phyloP scores from a whole-genome alignment of 2,329 filamentous ascomycete species.

The Exophiala viscosa region DNA sequence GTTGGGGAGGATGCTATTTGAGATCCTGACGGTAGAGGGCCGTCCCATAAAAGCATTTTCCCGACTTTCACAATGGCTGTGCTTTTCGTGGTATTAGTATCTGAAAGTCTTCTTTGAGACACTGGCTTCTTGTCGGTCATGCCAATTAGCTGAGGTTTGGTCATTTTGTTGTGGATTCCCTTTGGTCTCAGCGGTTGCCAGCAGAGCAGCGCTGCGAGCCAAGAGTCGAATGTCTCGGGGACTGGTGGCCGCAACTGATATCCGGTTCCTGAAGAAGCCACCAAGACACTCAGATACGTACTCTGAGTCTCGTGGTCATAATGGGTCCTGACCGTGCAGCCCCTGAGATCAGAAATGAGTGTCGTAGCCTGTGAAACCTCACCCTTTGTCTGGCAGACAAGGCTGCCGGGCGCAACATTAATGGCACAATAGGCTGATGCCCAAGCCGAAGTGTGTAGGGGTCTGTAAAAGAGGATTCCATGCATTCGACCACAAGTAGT shows the following conservation, averaged over 20 bases:
- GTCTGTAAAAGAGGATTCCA: conserved; percentile 50
- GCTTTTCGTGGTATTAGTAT: conserved; percentile 58
- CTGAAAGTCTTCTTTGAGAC: conserved; percentile 45
- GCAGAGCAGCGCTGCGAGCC: conserved; percentile 50
- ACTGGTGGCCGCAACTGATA: conserved; percentile 49
- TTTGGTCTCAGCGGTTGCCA: conserved; percentile 51
- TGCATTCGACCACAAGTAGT: conserved; percentile 52
- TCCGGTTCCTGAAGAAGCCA: conserved; percentile 45
- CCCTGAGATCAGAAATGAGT: conserved; percentile 48
- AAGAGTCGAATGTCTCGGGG: conserved; percentile 50
- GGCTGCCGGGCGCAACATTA: conserved; percentile 48
- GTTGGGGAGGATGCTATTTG: conserved; percentile 15
- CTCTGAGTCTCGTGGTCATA: conserved; percentile 45
- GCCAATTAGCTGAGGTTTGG: conserved; percentile 45
- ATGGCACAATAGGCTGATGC: conserved; percentile 51
- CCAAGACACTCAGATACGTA: conserved; percentile 48
- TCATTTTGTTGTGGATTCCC: conserved; percentile 49
- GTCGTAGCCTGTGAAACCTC: conserved; percentile 47
- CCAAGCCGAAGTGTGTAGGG: conserved; percentile 42
- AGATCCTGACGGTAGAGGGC: conserved; percentile 39
- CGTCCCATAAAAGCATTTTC: conserved; percentile 88
- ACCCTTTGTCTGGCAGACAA: conserved; percentile 50
- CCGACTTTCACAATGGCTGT: conserved; percentile 91
- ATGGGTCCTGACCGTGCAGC: conserved; percentile 47
- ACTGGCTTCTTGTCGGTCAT: conserved; percentile 42